Conservation (phyloP, 768 basidiomycete genomes). For the Boletellus ananas region DNA sequence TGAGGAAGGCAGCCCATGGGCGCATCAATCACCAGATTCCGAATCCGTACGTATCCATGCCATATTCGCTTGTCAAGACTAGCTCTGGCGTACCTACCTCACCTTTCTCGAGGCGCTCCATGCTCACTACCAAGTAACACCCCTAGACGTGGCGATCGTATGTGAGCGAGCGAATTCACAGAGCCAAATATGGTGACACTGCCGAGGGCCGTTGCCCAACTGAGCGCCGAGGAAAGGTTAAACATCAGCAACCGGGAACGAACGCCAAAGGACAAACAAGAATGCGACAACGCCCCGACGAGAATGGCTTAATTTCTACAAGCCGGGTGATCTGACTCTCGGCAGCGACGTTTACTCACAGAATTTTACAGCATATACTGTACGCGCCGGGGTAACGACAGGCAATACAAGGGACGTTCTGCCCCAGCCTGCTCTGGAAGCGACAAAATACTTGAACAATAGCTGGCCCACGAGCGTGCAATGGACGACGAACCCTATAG, state of each 20-base stretch:
- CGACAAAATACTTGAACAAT: slow-evolving; percentile 15
- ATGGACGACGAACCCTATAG: slow-evolving; percentile 11
- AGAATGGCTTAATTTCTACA: not conserved
- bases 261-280: slow-evolving; percentile 4
- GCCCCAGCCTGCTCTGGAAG: slow-evolving; percentile 13
- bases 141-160: slow-evolving; percentile 10
- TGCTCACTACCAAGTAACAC: slow-evolving; percentile 23
- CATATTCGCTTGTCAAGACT: slow-evolving; percentile 11
- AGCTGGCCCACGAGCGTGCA: slow-evolving; percentile 15
- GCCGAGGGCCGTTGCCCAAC: slow-evolving; percentile 11
- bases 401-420: slow-evolving; percentile 17
- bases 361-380: slow-evolving; percentile 1
- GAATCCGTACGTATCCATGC: not conserved
- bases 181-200: slow-evolving; percentile 1
- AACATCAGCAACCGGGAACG: slow-evolving; percentile 1
- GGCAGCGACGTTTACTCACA: slow-evolving; percentile 6
- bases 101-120: slow-evolving; percentile 17
- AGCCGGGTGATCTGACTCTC: no score
- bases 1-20: no score
- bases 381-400: slow-evolving; percentile 12
- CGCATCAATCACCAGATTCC: no score
- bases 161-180: not conserved
- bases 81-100: not conserved
- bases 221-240: not conserved
- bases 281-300: not conserved